Evolutionary conservation across 805 yeast genomes (phyloP).

Genomic region (Candida chauliodis): DNA sequence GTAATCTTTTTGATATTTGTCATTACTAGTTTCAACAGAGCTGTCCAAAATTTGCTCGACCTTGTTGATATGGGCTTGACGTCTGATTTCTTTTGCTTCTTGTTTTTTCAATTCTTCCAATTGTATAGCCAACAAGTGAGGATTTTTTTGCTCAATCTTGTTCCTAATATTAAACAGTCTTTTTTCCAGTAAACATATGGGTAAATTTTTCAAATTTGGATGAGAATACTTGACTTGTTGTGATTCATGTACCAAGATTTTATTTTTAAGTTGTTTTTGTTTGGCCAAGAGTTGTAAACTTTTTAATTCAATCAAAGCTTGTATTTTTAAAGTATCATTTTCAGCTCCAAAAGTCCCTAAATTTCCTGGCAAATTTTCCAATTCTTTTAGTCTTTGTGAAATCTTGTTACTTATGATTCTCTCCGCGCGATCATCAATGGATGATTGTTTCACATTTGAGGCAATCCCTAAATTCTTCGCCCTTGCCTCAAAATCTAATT

Average conservation of each 20-base stretch:
- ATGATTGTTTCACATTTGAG: slow-evolving; percentile 23
- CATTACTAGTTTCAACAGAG: slow-evolving; percentile 21
- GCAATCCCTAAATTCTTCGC: slow-evolving; percentile 41
- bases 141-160: slow-evolving; percentile 68
- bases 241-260: slow-evolving; percentile 50
- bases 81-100: slow-evolving; percentile 50
- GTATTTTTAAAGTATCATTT: slow-evolving; percentile 59
- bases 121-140: slow-evolving; percentile 72
- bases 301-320: slow-evolving; percentile 67
- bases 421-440: slow-evolving; percentile 41
- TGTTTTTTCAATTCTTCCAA: slow-evolving; percentile 66
- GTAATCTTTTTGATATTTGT: slow-evolving; percentile 18
- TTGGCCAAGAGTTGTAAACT: slow-evolving; percentile 60
- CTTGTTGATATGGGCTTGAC: slow-evolving; percentile 48
- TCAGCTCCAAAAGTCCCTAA: slow-evolving; percentile 50
- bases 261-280: slow-evolving; percentile 68
- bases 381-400: slow-evolving; percentile 52
- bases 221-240: slow-evolving; percentile 54
- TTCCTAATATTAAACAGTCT: slow-evolving; percentile 66
- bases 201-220: slow-evolving; percentile 48
- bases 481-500: slow-evolving; percentile 23
- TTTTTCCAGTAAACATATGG: slow-evolving; percentile 62
- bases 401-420: slow-evolving; percentile 51
- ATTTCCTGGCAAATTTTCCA: slow-evolving; percentile 67
- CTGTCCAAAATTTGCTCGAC: slow-evolving; percentile 32